These are phyloP conservation scores for Phytophthora citrophthora DNA, from an alignment of 352 stramenopile species.

Conservation along the genomic window DNA sequence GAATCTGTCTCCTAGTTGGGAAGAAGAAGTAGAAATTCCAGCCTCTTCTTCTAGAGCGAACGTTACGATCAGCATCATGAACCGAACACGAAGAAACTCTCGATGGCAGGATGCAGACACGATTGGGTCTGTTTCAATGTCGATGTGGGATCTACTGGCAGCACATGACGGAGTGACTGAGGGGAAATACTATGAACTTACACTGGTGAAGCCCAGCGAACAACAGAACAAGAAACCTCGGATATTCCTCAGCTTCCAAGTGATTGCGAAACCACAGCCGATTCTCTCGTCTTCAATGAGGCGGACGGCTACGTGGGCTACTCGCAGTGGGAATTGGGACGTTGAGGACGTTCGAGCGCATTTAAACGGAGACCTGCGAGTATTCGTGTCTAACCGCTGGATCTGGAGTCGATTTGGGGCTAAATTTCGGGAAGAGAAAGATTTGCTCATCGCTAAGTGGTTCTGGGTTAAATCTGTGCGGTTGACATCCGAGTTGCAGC, in stretches of 20 bases:
- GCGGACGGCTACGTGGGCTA: constrained; percentile 24
- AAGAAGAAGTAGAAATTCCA: constrained; percentile 66
- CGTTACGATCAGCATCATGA: constrained; percentile 51
- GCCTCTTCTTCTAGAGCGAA: constrained; percentile 43
- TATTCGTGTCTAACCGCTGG: constrained; percentile 54
- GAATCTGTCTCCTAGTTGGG: constrained; percentile 66
- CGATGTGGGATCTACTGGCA: constrained; percentile 46
- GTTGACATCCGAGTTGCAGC: constrained; percentile 26
- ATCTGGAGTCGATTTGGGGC: constrained; percentile 64
- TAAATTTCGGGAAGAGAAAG: constrained; percentile 48
- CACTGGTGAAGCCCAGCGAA: constrained; percentile 3
- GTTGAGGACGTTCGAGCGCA: constrained; percentile 43
- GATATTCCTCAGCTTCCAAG: constrained; percentile 43
- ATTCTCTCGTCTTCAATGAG: constrained; percentile 7
- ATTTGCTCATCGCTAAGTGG: constrained; percentile 52
- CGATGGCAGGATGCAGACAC: constrained; percentile 29
- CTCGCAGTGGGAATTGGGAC: constrained; percentile 51
- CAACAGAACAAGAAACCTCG: constrained; percentile 3
- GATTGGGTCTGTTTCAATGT: constrained; percentile 50
- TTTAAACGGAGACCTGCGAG: constrained; percentile 59
- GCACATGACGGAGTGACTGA: constrained; percentile 16
- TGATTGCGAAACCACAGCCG: constrained; percentile 27
- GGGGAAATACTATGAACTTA: constrained; percentile 38
- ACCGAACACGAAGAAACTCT: constrained; percentile 36
- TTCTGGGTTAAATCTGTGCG: constrained; percentile 47